Evolutionary conservation across 1,284 basidiomycete species (phyloP), one percentile per base, ranked within the genome.

Genomic region (Puccinia triticina): DNA sequence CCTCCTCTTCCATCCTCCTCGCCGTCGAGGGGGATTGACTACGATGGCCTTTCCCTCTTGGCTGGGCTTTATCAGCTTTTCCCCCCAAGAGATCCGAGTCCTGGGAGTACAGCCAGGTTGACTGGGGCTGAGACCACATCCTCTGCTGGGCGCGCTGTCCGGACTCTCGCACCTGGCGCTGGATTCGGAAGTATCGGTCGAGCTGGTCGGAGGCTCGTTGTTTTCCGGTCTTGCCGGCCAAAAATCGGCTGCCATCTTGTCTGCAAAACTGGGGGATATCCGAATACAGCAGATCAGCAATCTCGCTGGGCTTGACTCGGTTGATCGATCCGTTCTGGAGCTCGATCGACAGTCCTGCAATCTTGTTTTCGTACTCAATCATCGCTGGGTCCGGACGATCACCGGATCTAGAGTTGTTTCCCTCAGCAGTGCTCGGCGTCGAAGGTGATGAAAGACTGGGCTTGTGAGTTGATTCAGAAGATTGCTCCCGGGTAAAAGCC

Each of bases 171-270:
- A 67, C 73, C 21, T 53, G 57, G 8, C 80, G 50, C 16, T 82
- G 80, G 0, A 76, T 46, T 34, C 80, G 50, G 29, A 82, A 82
- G 43, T 82, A 73, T 55, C 71, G 71, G 67, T 82, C 80, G 26
- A 82, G 73, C 59, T 76, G 73, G 10, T 73, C 72, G 16, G 80
- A 75, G 37, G 80, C 80, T 23, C 80, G 48, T 21, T 48, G 37
- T n/a, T 64, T 73, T 2, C 80, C 80, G n/a, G 53, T 76, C 32
- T 64, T 59, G 21, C 80, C 80, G 67, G 76, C 64, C 40, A 82
- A 69, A 43, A 82, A 82, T 29, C 80, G 80, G 26, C 69, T 59
- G 23, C 80, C 80, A 76, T 82, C 80, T 37, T 82, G 80, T 18
- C 72, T 46, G 43, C 80, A 82, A 50, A 74, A 76, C 53, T 82